phyloP scores from a whole-genome alignment of 192 early-diverging fungal species.

The Phlyctochytrium arcticum region DNA sequence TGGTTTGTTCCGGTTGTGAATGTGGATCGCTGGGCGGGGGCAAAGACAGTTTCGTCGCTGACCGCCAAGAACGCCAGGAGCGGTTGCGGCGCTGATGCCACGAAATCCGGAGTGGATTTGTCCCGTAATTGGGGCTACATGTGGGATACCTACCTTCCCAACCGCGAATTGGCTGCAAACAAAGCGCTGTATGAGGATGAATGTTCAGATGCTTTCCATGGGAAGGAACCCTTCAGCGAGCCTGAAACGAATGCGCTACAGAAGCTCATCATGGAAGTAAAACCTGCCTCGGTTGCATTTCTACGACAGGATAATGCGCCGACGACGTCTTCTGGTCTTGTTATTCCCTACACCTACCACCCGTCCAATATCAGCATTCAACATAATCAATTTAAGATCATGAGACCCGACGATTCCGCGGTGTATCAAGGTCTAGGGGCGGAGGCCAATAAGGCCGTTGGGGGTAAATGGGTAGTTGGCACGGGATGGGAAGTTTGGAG shows the following conservation, averaged over 20 bases:
- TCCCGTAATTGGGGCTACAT: conserved; percentile 9
- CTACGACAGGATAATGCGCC: too few relatives aligned
- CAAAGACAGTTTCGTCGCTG: neutral
- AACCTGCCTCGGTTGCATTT: conserved; percentile 12
- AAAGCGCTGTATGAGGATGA: neutral
- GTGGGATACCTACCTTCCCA: conserved; percentile 21
- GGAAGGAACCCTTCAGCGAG: conserved; percentile 18
- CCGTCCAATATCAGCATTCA: neutral
- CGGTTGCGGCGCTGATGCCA: neutral
- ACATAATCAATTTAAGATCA: neutral
- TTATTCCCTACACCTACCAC: conserved; percentile 24
- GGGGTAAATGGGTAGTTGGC: neutral
- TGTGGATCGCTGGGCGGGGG: neutral
- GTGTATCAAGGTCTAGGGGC: neutral
- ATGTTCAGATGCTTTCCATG: conserved; percentile 16
- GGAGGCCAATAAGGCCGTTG: neutral
- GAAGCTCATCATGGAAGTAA: neutral
- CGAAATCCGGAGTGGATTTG: conserved; percentile 6
- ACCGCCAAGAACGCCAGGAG: neutral
- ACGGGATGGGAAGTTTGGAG: neutral
- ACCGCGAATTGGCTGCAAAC: neutral
- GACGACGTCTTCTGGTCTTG: neutral
- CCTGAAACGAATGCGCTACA: conserved; percentile 17
- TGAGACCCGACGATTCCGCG: neutral
- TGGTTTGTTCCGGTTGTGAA: conserved; percentile 19